These are phyloP conservation scores for Sarocladiaceae sp. DNA, from an alignment of 2,329 filamentous ascomycete species.

Conservation along the genomic window DNA sequence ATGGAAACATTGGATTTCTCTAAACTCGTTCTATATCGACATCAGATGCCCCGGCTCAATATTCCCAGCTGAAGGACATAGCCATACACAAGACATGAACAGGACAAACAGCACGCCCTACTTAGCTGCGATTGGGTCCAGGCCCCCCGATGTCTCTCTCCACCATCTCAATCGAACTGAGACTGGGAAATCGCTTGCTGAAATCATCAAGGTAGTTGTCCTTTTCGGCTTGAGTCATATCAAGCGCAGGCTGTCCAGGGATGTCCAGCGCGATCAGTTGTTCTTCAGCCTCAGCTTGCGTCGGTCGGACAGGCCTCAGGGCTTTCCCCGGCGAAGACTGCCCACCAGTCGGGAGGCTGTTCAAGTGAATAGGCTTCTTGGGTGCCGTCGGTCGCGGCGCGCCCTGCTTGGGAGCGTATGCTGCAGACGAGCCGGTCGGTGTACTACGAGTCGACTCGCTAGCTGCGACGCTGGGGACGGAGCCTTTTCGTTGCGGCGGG, in stretches of 20 bases:
- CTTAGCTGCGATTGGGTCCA: neutral
- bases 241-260: slow-evolving; percentile 41
- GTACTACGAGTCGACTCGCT: slow-evolving; percentile 3
- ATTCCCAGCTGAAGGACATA: no score
- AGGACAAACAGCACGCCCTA: neutral
- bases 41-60: no score
- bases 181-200: slow-evolving; percentile 77
- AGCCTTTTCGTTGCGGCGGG: slow-evolving; percentile 9
- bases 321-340: slow-evolving; percentile 41
- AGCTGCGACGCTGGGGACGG: neutral
- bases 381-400: slow-evolving; percentile 45
- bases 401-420: slow-evolving; percentile 19
- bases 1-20: neutral
- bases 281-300: slow-evolving; percentile 23
- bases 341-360: slow-evolving; percentile 43
- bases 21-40: neutral
- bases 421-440: slow-evolving; percentile 18
- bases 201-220: slow-evolving; percentile 67
- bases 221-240: slow-evolving; percentile 51
- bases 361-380: slow-evolving; percentile 56
- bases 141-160: neutral
- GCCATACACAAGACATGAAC: no score
- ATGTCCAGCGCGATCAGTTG: slow-evolving; percentile 39
- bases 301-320: slow-evolving; percentile 14
- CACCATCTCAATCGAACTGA: slow-evolving; percentile 73